Base-by-base conservation (phyloP, 1,284 basidiomycete species). In the Leccinum ponderosum region DNA sequence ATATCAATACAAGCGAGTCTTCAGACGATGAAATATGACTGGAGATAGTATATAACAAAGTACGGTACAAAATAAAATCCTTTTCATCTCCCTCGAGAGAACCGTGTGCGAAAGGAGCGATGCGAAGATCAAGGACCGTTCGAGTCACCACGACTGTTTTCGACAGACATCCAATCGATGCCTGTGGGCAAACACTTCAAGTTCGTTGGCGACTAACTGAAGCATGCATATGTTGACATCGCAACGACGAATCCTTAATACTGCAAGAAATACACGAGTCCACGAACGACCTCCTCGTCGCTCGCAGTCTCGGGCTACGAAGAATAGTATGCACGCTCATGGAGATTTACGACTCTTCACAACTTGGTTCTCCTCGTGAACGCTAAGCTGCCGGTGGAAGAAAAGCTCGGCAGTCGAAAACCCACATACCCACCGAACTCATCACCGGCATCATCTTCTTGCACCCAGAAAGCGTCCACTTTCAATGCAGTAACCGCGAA, bases 401-500 rank as follows among this genome's bases (percentile, higher is more conserved):
- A 98, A 72, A 95, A 97, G 70, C 82, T 87, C 0, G 94, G 96
- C 2, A 95, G 94, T 64, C 80, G 92, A 62, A 90, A 87, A 66
- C 95, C 94, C 0, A 92, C 66, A 87, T 98, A 12, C 95, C 95
- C 0, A 90, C 86, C 0, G 83, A 91, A 20, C 80, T 94, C 53
- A 91, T 99, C 54, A 93, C 95, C 0, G 97, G 97, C 1, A 83
- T 99, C 20, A 81, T 98, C 4, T 84, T 99, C n/a, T 73, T 98
- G 42, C 95, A 97, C 68, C 95, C 95, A 1, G 97, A 99, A 73
- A 8, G 35, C 39, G 48, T 47, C 54, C 11, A 12, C 11, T 22
- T 27, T 17, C 3, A 5, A 14, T 0, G 4, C 37, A 3, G 14
- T 22, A 3, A 5, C n/a, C 42, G 20, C 53, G 55, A 63, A 52